Evolutionary conservation across 257 asterid genomes (phyloP).

Genomic region (Avicennia marina): DNA sequence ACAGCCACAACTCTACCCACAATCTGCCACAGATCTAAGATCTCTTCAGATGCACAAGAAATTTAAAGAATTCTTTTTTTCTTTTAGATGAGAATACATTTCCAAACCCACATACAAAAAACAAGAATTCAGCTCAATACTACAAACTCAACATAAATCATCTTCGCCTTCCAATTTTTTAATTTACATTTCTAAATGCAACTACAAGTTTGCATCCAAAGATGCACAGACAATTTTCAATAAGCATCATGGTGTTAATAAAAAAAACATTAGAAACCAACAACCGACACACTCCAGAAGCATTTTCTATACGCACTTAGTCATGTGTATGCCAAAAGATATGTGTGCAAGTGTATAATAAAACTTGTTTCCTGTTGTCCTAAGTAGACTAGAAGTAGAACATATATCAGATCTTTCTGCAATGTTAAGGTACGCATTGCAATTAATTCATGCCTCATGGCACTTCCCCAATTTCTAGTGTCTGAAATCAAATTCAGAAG

Average conservation of each 20-base stretch:
- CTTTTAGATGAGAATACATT: not conserved
- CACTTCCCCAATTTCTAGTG: too few species aligned
- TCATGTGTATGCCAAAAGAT: not conserved
- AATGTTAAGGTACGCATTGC: too few species aligned
- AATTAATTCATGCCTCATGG: not conserved
- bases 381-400: not conserved
- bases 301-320: not conserved
- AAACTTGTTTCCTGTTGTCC: not conserved
- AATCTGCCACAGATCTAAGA: conserved; percentile 35
- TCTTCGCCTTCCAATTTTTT: not conserved
- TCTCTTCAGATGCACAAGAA: conserved; percentile 11
- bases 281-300: not conserved
- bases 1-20: conserved; percentile 42
- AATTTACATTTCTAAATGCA: not conserved
- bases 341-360: not conserved
- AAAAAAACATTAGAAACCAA: not conserved
- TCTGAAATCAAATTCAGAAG: too few species aligned
- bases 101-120: not conserved
- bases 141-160: not conserved
- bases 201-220: not conserved
- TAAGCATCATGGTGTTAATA: conserved; percentile 13
- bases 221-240: not conserved
- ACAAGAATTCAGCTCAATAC: not conserved
- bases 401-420: too few species aligned
- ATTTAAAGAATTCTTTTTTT: not conserved